Conservation (phyloP, 306 rosid species). For the Urtica urens region DNA sequence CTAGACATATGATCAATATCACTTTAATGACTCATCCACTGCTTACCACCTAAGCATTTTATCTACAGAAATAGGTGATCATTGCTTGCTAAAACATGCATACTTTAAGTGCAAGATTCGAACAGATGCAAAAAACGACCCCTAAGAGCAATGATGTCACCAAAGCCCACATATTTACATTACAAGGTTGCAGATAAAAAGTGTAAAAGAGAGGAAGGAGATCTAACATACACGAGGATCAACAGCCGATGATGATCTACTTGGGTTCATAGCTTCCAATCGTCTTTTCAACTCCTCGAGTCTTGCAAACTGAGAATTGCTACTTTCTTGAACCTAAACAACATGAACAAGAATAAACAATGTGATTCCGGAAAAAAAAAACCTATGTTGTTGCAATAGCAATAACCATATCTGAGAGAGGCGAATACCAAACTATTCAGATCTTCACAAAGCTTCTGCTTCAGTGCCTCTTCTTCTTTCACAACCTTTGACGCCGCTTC, state of each 20-base stretch:
- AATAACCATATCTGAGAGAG: constrained; percentile 10
- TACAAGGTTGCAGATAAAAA: too few relatives aligned
- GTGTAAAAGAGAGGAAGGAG: not conserved
- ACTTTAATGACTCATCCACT: too few relatives aligned
- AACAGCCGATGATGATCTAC: constrained; percentile 39
- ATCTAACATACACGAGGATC: constrained; percentile 40
- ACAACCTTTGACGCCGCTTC: constrained; percentile 60
- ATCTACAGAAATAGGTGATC: too few relatives aligned
- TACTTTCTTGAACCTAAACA: constrained; percentile 77
- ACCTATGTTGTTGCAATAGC: constrained; percentile 17
- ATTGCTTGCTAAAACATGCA: too few relatives aligned
- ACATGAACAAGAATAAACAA: constrained; percentile 23
- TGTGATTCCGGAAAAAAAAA: too few relatives aligned
- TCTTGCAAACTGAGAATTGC: constrained; percentile 55
- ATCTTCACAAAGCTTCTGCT: constrained; percentile 84
- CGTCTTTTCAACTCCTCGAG: constrained; percentile 87
- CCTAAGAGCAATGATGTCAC: too few relatives aligned
- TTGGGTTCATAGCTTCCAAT: constrained; percentile 76
- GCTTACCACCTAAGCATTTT: too few relatives aligned
- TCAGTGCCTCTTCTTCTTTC: constrained; percentile 63
- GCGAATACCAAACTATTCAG: constrained; percentile 61
- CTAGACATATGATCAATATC: too few relatives aligned
- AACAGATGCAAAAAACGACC: too few relatives aligned
- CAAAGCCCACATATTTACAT: too few relatives aligned
- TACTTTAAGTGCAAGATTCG: too few relatives aligned